Evolutionary conservation across 208 protist genomes (phyloP), one percentile per base, ranked within the genome.

Genomic region (Phytomonas sp.): DNA sequence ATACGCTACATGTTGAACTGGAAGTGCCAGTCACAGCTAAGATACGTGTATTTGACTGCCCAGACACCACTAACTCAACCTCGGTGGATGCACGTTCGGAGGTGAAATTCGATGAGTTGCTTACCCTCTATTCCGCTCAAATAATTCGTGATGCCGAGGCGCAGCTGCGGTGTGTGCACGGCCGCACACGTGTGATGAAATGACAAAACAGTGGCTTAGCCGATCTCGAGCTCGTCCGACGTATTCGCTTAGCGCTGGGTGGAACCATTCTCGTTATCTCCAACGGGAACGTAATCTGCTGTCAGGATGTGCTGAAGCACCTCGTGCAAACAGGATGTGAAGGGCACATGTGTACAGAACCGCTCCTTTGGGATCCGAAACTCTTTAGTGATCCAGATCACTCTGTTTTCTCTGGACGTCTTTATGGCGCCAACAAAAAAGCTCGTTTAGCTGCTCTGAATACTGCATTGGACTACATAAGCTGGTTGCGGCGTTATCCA

Each of bases 21-120:
- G 70, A 74, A 69, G 83, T 97, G 56, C 94, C 95, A 11, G 92
- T 97, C 29, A 97, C 94, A 36, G 89, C 74, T 34, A 98, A 98
- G 56, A 96, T 97, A 60, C 81, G 94, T n/a, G 79, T 97, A 1
- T 97, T 96, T 73, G 80, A 89, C 66, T 34, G 32, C 32, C 73
- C 77, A 4, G 63, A 61, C 0, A 29, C 62, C 28, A 33, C 8
- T 11, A 66, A 62, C 13, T 30, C 26, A 20, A n/a, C 15, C 40
- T 9, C 7, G 4, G 60, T 59, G 9, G 36, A 71, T 17, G 67
- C 15, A 30, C 17, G 61, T 59, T 26, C 53, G 15, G 53, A 40
- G n/a, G 20, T 66, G 4, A 53, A 70, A 30, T 85, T 80, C 61
- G 88, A 96, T 65, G 78, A 81, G 40, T 80, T 84, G 8, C 82